Evolutionary conservation across 1,284 basidiomycete species (phyloP).

Genomic region (Trametes hirsuta): DNA sequence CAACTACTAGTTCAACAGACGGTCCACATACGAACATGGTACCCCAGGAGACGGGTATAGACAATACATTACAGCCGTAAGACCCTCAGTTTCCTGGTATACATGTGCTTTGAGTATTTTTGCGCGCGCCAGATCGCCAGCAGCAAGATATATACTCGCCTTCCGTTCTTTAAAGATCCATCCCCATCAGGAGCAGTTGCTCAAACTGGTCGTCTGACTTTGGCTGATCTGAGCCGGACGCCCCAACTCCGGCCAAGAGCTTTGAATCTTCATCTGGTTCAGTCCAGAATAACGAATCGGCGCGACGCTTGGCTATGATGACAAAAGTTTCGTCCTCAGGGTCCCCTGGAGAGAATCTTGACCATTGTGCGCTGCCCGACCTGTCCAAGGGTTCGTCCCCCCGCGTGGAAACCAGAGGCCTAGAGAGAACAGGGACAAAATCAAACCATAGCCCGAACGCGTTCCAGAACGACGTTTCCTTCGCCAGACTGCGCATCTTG

Average conservation of each 20-base stretch:
- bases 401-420: conserved; percentile 2
- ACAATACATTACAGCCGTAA: too few relatives aligned
- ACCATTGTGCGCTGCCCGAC: conserved; percentile 20
- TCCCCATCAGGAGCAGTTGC: conserved; percentile 59
- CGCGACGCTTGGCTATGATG: conserved; percentile 60
- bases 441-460: conserved; percentile 84
- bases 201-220: conserved; percentile 73
- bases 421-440: conserved; percentile 62
- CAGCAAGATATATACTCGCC: background rate
- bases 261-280: conserved; percentile 56
- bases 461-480: conserved; percentile 82
- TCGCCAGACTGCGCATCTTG: conserved; percentile 76
- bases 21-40: too few relatives aligned
- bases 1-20: too few relatives aligned
- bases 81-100: too few relatives aligned
- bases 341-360: conserved; percentile 28
- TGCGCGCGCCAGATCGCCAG: too few relatives aligned
- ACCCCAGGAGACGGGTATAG: too few relatives aligned
- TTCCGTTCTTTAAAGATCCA: conserved; percentile 8
- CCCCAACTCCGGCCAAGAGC: conserved; percentile 59
- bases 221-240: conserved; percentile 41
- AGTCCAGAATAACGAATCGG: conserved; percentile 57
- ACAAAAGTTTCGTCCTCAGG: conserved; percentile 56
- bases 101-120: too few relatives aligned
- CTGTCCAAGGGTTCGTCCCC: background rate